These are phyloP conservation scores for Yarrowia galli DNA, from an alignment of 1,139 yeast genomes.

Conservation along the genomic window DNA sequence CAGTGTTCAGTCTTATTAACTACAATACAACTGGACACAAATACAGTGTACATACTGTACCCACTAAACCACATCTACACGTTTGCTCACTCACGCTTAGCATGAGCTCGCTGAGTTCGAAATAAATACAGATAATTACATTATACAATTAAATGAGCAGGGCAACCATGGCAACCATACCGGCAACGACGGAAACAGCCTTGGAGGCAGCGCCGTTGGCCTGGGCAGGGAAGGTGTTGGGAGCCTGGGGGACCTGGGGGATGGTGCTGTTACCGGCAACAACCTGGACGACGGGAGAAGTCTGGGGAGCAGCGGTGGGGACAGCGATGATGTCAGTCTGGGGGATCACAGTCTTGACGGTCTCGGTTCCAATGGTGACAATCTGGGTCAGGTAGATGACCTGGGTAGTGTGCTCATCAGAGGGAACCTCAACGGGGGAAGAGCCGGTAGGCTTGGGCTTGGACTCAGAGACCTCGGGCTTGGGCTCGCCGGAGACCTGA, in stretches of 20 bases:
- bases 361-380: constrained; percentile 22
- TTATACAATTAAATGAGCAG: neutral
- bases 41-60: too few species aligned
- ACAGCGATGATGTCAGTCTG: neutral
- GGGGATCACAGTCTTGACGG: constrained; percentile 15
- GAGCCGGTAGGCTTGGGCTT: constrained; percentile 14
- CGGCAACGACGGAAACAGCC: constrained; percentile 9
- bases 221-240: constrained; percentile 25
- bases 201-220: constrained; percentile 32
- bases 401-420: neutral
- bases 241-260: constrained; percentile 25
- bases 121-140: neutral
- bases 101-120: neutral
- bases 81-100: too few species aligned
- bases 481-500: neutral
- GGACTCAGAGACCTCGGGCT: neutral
- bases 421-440: constrained; percentile 8
- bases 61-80: too few species aligned
- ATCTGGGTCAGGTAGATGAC: constrained; percentile 8
- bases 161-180: constrained; percentile 16
- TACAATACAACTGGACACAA: too few species aligned
- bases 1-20: too few species aligned
- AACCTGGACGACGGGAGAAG: constrained; percentile 12
- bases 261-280: neutral
- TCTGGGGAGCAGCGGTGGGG: constrained; percentile 9